These are phyloP conservation scores for Trifolium fragiferum DNA, from an alignment of 306 rosid genomes.

Conservation along the genomic window DNA sequence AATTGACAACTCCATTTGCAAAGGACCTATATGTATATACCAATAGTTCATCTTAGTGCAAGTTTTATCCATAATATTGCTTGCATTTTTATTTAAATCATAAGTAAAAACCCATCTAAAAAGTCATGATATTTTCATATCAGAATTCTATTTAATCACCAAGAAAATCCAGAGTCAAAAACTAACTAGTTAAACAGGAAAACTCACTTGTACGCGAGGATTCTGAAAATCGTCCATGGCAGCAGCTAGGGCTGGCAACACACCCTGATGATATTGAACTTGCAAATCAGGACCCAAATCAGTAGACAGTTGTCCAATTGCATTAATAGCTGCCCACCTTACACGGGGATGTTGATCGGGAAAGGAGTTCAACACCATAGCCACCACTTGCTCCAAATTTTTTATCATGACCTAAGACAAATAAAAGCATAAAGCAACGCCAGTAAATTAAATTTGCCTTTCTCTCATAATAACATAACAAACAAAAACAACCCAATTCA, in stretches of 20 bases:
- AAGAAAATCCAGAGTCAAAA: not conserved
- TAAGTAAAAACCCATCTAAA: not conserved
- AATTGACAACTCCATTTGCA: not conserved
- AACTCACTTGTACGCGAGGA: constrained; percentile 91
- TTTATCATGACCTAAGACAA: constrained; percentile 79
- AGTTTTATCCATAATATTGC: not conserved
- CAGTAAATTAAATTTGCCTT: not conserved
- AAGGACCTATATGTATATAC: not conserved
- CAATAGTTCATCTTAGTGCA: not conserved
- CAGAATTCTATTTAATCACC: not conserved
- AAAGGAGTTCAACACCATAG: constrained; percentile 93
- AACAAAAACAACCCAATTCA: not conserved
- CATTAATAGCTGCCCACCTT: constrained; percentile 99
- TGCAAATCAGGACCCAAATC: constrained; percentile 99
- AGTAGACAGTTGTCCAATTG: constrained; percentile 93
- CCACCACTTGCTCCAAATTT: constrained; percentile 94
- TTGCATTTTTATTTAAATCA: not conserved
- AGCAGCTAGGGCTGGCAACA: constrained; percentile 87
- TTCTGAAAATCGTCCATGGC: constrained; percentile 98
- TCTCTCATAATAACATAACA: not conserved
- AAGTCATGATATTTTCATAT: not conserved
- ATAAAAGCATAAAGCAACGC: not conserved
- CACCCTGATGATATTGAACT: constrained; percentile 78
- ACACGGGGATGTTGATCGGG: constrained; percentile 98
- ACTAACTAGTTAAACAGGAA: constrained; percentile 8